Base-by-base conservation (phyloP, 805 yeast species). In the Teunomyces tritomae region DNA sequence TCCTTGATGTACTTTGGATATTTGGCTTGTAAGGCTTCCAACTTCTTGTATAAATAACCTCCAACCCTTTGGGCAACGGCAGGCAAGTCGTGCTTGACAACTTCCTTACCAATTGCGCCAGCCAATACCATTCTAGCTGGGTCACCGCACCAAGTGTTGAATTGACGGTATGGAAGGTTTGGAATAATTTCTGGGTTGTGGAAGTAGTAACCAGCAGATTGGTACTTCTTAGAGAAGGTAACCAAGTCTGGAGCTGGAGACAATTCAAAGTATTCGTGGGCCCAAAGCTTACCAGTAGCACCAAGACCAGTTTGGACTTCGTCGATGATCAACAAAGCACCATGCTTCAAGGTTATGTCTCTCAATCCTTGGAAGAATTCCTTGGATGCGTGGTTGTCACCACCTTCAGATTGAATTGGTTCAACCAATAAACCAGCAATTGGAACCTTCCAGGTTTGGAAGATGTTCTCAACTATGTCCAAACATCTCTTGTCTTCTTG, bases 61-160 rank as follows among this genome's bases (percentile, higher is more conserved):
- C 96, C 96, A 41, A 85, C 86, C 59, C 74, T 72, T 8, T 69
- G 71, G 47, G 85, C 79, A 53, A 79, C 73, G 30, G 71, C 67
- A 42, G 80, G 76, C 57, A 88, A 77, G 57, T 82, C 78, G 63
- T 86, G 68, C 57, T 80, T 80, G 43, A 72, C 68, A 43, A 86
- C 73, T 71, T 87, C 90, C 55, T 77, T 65, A 59, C 80, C 81
- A 62, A 88, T 85, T 55, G 88, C 82, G 61, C 85, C 83, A 48
- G 91, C 87, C 58, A 89, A 75, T 59, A 87, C 73, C 65, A 86
- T 78, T 70, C 84, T 82, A 50, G 90, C 85, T 65, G 95, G 91
- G 71, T 87, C 96, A 60, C 96, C 96, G 72, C 92, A 86, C 96
- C 96, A 87, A 49, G 96, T 87, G 82, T 87, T 87, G 80, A 87